Evolutionary conservation across 805 yeast species (phyloP).

Genomic region (Myxozyma geophila): DNA sequence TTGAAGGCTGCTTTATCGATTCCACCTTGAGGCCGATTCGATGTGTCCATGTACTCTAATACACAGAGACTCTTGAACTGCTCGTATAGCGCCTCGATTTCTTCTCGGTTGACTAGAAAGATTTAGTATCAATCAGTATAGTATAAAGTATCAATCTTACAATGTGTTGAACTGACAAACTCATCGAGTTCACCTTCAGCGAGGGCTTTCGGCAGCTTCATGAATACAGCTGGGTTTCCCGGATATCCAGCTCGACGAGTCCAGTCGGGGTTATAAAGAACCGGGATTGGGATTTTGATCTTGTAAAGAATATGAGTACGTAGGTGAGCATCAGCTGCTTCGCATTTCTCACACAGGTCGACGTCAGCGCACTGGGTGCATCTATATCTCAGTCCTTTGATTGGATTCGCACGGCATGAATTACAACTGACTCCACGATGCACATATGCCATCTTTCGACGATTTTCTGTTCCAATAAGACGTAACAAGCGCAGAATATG

Average conservation of each 20-base stretch:
- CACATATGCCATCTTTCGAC: conserved; percentile 35
- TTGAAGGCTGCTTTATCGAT: conserved; percentile 20
- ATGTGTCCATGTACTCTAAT: conserved; percentile 4
- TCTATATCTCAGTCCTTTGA: conserved; percentile 55
- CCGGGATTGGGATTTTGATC: conserved; percentile 42
- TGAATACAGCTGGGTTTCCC: conserved; percentile 25
- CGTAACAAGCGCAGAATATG: conserved; percentile 34
- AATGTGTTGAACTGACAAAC: conserved; percentile 13
- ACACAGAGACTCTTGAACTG: conserved; percentile 24
- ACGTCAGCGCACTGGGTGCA: conserved; percentile 59
- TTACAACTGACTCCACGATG: conserved; percentile 45
- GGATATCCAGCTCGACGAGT: conserved; percentile 35
- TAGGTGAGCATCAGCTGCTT: conserved; percentile 39
- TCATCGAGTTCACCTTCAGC: background rate
- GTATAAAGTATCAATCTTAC: too few relatives aligned
- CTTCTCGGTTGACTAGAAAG: conserved; percentile 20
- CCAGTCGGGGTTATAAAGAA: conserved; percentile 40
- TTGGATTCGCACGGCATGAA: conserved; percentile 44
- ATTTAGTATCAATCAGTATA: background rate
- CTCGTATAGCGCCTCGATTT: conserved; percentile 37
- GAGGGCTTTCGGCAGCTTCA: conserved; percentile 14
- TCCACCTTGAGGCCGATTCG: conserved; percentile 13
- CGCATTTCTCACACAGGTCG: conserved; percentile 57
- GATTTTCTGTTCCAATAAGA: conserved; percentile 39
- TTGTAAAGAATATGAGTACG: conserved; percentile 39